phyloP scores from a whole-genome alignment of 805 yeast genomes.

The Torulaspora gathmanii region DNA sequence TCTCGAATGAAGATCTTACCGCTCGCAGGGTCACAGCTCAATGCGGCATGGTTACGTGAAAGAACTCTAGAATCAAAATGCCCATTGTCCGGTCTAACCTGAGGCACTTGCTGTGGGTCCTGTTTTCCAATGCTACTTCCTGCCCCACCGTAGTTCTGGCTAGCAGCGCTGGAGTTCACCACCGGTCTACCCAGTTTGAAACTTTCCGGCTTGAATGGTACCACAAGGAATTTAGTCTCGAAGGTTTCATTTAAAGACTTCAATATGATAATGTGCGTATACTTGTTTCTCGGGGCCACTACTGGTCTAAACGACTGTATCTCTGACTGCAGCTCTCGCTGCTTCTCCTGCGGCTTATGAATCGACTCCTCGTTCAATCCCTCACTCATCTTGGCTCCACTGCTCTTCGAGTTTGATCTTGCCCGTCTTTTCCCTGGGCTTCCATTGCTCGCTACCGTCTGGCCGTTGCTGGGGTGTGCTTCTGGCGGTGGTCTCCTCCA shows the following conservation, averaged over 20 bases:
- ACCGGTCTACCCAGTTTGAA: constrained; percentile 88
- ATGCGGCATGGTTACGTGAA: constrained; percentile 89
- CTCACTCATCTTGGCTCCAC: constrained; percentile 18
- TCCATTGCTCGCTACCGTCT: constrained; percentile 4
- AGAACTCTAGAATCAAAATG: constrained; percentile 91
- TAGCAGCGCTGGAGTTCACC: constrained; percentile 28
- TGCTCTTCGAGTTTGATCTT: constrained; percentile 31
- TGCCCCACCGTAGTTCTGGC: constrained; percentile 10
- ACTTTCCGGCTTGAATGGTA: constrained; percentile 79
- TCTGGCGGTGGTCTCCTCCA: constrained; percentile 17
- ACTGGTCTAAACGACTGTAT: constrained; percentile 7
- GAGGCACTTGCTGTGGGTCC: constrained; percentile 30
- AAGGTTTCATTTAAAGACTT: constrained; percentile 78
- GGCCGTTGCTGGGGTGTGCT: constrained; percentile 10
- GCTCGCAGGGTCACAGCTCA: constrained; percentile 60
- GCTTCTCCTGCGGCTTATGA: constrained; percentile 6
- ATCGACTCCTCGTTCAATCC: constrained; percentile 3
- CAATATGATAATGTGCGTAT: constrained; percentile 61
- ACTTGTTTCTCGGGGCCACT: constrained; percentile 27
- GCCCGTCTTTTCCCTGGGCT: constrained; percentile 18
- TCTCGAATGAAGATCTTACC: constrained; percentile 77
- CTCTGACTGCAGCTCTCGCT: constrained; percentile 5
- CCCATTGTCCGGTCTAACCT: constrained; percentile 71
- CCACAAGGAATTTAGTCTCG: constrained; percentile 67
- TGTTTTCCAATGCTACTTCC: constrained; percentile 29